Conservation (phyloP, 2,329 filamentous ascomycete genomes). For the Colletotrichum brevisporum region DNA sequence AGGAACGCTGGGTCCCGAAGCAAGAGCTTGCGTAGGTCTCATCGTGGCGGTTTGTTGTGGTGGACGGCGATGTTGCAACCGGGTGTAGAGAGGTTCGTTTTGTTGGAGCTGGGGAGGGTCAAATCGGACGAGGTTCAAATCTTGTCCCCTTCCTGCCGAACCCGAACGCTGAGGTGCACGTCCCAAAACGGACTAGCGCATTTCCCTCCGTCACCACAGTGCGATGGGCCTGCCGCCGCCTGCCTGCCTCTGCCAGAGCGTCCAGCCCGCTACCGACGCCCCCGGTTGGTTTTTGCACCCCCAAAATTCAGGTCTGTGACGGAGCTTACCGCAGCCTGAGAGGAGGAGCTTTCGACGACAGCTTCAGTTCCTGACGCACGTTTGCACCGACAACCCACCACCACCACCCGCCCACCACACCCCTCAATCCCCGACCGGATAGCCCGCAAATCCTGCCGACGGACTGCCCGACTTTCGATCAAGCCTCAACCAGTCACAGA, state of each 20-base stretch:
- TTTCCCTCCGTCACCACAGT: constrained; percentile 36
- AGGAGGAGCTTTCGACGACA: constrained; percentile 36
- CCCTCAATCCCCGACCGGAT: constrained; percentile 19
- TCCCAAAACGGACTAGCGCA: constrained; percentile 51
- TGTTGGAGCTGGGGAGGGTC: constrained; percentile 20
- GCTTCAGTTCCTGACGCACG: constrained; percentile 25
- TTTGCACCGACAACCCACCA: constrained; percentile 15
- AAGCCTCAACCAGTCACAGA: not conserved
- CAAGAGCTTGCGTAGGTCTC: constrained; percentile 58
- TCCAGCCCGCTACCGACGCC: constrained; percentile 28
- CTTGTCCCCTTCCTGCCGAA: constrained; percentile 48
- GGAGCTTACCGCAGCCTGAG: constrained; percentile 37
- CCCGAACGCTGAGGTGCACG: constrained; percentile 39
- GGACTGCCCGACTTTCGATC: not conserved
- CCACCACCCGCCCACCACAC: not conserved
- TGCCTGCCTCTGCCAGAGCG: too few relatives aligned
- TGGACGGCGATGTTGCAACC: constrained; percentile 35
- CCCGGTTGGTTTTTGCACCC: constrained; percentile 21
- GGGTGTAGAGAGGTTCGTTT: constrained; percentile 8
- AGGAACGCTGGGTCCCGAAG: constrained; percentile 55
- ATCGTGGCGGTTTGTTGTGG: constrained; percentile 48
- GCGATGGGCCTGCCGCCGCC: not conserved
- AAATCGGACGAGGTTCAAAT: constrained; percentile 44
- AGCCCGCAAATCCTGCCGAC: constrained; percentile 24
- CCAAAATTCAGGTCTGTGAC: constrained; percentile 38